phyloP scores from a whole-genome alignment of 306 rosid genomes.

The Vigna unguiculata region DNA sequence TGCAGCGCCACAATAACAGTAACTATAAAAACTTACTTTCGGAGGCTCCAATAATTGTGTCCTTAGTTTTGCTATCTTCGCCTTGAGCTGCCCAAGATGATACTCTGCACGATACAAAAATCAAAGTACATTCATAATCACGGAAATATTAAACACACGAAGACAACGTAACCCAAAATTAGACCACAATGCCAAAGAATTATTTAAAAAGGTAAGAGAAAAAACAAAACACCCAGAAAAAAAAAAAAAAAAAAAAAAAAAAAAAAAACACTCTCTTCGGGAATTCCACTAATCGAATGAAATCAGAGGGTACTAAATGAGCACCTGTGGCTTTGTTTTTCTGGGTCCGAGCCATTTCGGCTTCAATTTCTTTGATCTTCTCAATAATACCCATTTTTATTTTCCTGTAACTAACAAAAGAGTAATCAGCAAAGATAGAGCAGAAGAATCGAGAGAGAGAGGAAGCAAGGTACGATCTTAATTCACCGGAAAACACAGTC shows the following conservation, averaged over 20 bases:
- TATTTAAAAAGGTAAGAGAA: not conserved
- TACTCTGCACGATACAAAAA: conserved; percentile 65
- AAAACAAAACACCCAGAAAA: not conserved
- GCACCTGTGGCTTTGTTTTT: conserved; percentile 97
- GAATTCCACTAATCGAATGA: not conserved
- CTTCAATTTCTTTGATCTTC: conserved; percentile 95
- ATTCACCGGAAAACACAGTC: conserved; percentile 49
- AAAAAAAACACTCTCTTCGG: not conserved
- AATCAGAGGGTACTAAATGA: not conserved
- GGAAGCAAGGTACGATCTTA: not conserved
- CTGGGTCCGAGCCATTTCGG: conserved; percentile 99
- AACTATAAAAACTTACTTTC: conserved; percentile 55
- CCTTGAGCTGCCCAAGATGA: conserved; percentile 99
- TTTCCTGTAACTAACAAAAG: conserved; percentile 47
- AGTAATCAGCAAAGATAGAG: conserved; percentile 21
- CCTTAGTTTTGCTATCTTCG: conserved; percentile 95
- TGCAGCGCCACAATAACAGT: not conserved
- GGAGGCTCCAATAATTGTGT: conserved; percentile 99
- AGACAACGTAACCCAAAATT: not conserved
- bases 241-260: not conserved
- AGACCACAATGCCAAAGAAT: not conserved
- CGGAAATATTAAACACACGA: conserved; percentile 1
- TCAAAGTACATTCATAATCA: conserved; percentile 18
- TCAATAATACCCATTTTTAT: conserved; percentile 88
- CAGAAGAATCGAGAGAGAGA: not conserved